Evolutionary conservation across 345 rosid species (phyloP).

Genomic region (Heritiera littoralis): DNA sequence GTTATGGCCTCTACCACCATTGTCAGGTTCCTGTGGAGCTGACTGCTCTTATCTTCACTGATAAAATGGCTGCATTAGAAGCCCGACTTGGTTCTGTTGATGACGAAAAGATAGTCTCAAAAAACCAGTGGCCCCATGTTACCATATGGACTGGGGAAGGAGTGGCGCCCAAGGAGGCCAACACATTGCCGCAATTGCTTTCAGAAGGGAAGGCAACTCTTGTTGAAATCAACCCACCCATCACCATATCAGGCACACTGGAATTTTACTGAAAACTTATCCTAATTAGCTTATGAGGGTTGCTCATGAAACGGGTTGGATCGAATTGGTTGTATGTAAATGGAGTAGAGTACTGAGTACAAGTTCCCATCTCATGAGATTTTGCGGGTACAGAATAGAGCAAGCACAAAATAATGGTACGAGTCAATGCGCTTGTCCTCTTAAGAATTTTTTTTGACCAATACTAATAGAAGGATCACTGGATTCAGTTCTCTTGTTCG

Average conservation of each 20-base stretch:
- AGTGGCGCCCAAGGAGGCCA: slow-evolving; percentile 73
- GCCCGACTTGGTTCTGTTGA: slow-evolving; percentile 67
- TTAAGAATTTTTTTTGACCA: too few species aligned
- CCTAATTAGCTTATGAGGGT: neutral
- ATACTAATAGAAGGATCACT: too few species aligned
- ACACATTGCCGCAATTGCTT: slow-evolving; percentile 57
- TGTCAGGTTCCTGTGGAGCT: slow-evolving; percentile 66
- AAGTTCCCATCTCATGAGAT: slow-evolving; percentile 29
- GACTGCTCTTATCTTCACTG: slow-evolving; percentile 66
- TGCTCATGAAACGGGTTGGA: slow-evolving; percentile 6
- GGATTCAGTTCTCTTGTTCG: too few species aligned
- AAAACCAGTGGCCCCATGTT: slow-evolving; percentile 87
- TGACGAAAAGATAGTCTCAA: slow-evolving; percentile 56
- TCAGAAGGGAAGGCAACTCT: slow-evolving; percentile 72
- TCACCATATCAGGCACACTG: slow-evolving; percentile 61
- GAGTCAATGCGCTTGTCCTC: too few species aligned
- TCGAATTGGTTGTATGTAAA: too few species aligned
- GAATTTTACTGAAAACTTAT: slow-evolving; percentile 52
- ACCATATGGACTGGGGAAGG: slow-evolving; percentile 87
- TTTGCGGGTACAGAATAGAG: slow-evolving; percentile 17
- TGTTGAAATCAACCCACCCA: slow-evolving; percentile 65
- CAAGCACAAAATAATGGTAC: too few species aligned
- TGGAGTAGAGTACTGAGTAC: too few species aligned
- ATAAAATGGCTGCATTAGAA: slow-evolving; percentile 78
- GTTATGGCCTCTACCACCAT: slow-evolving; percentile 50